Base-by-base conservation (phyloP, 495 filamentous ascomycete species). In the Aspergillus diversus region DNA sequence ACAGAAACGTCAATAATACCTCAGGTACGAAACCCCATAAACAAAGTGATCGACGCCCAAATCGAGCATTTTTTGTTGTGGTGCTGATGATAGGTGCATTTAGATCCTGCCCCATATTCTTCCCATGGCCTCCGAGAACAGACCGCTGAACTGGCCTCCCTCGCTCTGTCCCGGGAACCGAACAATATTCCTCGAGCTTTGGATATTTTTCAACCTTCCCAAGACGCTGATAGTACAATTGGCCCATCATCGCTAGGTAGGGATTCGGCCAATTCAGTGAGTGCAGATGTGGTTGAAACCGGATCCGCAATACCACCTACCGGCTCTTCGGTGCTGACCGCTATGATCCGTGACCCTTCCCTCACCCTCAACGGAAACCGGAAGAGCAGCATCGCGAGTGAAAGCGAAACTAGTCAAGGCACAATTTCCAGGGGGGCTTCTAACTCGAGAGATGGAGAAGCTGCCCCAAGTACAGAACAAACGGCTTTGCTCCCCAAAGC, bases 111-210 rank as follows among this genome's bases (percentile, higher is more conserved):
- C 7, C 86, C 90, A 59, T 90, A 91, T 75, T 86, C 90, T 32
- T 85, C 84, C 27, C 83, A 87, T 48, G 90, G 86, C 60, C 90
- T 99, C 12, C 88, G 95, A 57, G 91, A 97, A 72, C 88, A 96
- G 69, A 96, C 95, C 2, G 92, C 92, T 35, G 92, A 97, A 72
- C 84, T 99, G 37, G 94, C 95, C 31, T 91, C 85, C 6, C 91
- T 91, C 65, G 90, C 90, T n/a, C 81, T 97, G 35, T 91, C 90
- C 69, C 71, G 73, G 17, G 71, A 80, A 55, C 64, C 76, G 12
- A 68, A 67, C 12, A 71, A 69, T 50, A 64, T 76, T 16, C 74
- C 75, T 0, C 67, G 65, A n/a, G 69, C 71, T 33, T 66, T 79
- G 42, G 76, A 79, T 64, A 70, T 80, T 27, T 80, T 77, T 46